Evolutionary conservation across 1,284 basidiomycete species (phyloP), one percentile per base, ranked within the genome.

Genomic region (Papiliotrema fonsecae): DNA sequence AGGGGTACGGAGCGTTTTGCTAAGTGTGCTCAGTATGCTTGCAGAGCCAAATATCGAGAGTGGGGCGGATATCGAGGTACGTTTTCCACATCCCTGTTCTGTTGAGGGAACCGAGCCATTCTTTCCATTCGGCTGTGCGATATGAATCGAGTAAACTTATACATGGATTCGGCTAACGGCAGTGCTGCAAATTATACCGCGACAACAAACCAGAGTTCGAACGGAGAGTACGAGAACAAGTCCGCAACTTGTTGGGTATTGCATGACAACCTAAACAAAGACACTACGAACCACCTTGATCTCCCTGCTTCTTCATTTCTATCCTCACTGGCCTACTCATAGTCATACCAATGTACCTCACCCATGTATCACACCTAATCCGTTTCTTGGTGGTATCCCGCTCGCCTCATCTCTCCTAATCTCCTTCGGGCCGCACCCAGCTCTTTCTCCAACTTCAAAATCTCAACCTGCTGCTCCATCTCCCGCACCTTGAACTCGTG

Each of bases 1-100:
- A 58, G 70, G 71, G 4, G 90, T 98, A 37, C 89, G 98, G 76
- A 97, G 96, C 72, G 96, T 98, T 53, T 81, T 93, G 47, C 78
- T 98, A 6, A 92, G 88, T 60, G 94, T 98, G 19, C 85, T 98
- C 58, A 94, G 89, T 48, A 97, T 99, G 94, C 82, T 99, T n/a
- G 93, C 96, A 85, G 94, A 98, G 77, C 96, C 96, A n/a, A 99
- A 99, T 74, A 81, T 97, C 47, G 96, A 99, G 76, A 91, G 87
- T 58, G 94, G 94, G 28, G 96, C 96, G 40, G 97, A 97, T 75
- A 88, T 99, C 53, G 94, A 98, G 52, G 68, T 71, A 51, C 47
- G 66, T 52, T 27, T 30, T 28, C 27, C 28, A 2, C 21, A 5
- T 13, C 18, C 9, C 19, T 31, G 25, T 21, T 19, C 28, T 3